phyloP scores from a whole-genome alignment of 177 flowering plant species.

The Vitis hybrid region DNA sequence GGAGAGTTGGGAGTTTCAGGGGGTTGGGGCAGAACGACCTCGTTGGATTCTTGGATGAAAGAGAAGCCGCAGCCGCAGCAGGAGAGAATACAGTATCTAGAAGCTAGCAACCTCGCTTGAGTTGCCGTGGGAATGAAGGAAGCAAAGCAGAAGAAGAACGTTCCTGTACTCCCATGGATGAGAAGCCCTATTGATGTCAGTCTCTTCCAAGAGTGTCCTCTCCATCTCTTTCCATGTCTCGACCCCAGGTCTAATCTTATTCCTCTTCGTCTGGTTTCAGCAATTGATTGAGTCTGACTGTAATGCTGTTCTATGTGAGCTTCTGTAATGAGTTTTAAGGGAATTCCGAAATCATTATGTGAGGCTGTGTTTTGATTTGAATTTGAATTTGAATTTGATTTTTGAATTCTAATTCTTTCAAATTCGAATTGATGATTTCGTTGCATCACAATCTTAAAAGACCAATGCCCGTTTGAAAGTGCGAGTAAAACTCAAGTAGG shows the following conservation, averaged over 20 bases:
- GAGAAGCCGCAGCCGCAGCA: background rate
- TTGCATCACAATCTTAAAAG: no score
- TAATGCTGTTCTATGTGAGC: no score
- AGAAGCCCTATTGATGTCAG: conserved; percentile 68
- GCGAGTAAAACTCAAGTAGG: no score
- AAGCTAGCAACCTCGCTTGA: no score
- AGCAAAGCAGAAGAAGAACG: conserved; percentile 26
- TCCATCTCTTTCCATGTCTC: conserved; percentile 55
- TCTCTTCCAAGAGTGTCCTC: conserved; percentile 43
- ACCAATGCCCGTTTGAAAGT: no score
- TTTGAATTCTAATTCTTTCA: background rate
- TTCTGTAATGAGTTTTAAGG: no score
- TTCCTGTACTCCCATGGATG: conserved; percentile 85
- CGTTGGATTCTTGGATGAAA: no score
- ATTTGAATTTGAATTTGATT: background rate
- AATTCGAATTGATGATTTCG: background rate
- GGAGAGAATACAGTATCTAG: background rate
- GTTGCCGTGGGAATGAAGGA: conserved; percentile 14
- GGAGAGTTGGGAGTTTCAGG: no score
- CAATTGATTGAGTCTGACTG: no score
- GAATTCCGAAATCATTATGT: no score
- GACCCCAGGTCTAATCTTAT: conserved; percentile 52
- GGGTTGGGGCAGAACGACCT: no score
- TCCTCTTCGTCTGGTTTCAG: background rate
- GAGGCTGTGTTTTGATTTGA: no score